Base-by-base conservation (phyloP, 2,329 filamentous ascomycete species). In the Venturia effusa region DNA sequence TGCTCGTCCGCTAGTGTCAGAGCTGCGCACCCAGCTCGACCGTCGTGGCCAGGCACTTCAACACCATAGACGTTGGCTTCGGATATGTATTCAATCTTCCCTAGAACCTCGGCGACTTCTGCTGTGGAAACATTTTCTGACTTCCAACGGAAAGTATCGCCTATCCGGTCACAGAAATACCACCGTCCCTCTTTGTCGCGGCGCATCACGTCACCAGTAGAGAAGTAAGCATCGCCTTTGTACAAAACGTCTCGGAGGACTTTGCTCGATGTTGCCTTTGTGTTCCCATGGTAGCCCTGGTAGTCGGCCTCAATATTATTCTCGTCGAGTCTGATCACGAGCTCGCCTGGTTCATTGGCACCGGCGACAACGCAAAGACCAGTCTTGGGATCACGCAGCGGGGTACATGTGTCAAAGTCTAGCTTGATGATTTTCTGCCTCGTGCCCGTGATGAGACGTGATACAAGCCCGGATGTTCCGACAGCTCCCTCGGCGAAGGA, bases 21-120 rank as follows among this genome's bases (percentile, higher is more conserved):
- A 7, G 89, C 88, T 0, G 87, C 91, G 69, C 92, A 96, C 1
- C 92, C 92, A 0, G 90, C 90, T 32, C 90, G 82, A 22, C 91
- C 91, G 70, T 96, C 91, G 71, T 95, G 90, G 67, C 89, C 81
- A 0, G 91, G 91, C 8, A 96, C 75, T 51, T 84, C 74, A 2
- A 96, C 89, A 43, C 91, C 91, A 70, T 95, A 96, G 34, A 96
- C 91, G 69, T 95, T 95, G 39, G 89, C 88, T 0, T 85, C 78
- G 71, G 92, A 88, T 0, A 79, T 75, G 17, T 43, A 40, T 13
- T 1, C 13, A 4, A 62, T 57, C 17, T 37, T 55, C 22, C 89
- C 87, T 0, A 96, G 75, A 0, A 84, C 84, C 71, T 92, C 84
- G n/a, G 87, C 83, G 22, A 96, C 92, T 74, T 96, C 91, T 61